These are phyloP conservation scores for Haematococcus sp. DNA, from an alignment of 139 green algal species.

Conservation along the genomic window DNA sequence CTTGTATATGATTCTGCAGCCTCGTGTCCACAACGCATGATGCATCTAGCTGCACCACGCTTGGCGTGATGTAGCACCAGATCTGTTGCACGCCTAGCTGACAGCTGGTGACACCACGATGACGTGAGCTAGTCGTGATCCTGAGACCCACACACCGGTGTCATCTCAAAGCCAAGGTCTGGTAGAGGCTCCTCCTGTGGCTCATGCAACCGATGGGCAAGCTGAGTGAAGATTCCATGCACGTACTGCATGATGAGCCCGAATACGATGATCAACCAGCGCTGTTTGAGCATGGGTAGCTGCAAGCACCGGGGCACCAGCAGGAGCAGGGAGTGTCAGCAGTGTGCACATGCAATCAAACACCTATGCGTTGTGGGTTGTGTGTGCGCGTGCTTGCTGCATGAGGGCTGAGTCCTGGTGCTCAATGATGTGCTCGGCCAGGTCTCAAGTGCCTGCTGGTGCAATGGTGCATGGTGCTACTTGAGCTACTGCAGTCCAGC, in stretches of 20 bases:
- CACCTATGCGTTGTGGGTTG: too few species aligned
- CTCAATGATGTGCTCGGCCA: too few species aligned
- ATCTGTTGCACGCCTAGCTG: background rate
- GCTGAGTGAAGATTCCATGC: slow-evolving; percentile 87
- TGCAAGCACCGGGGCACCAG: slow-evolving; percentile 27
- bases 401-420: too few species aligned
- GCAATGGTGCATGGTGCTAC: too few species aligned
- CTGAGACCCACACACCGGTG: slow-evolving; percentile 51
- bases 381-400: too few species aligned
- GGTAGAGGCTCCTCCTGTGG: slow-evolving; percentile 64
- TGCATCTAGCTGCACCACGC: too few species aligned
- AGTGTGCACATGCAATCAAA: background rate
- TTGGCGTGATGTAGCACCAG: too few species aligned
- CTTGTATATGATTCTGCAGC: background rate
- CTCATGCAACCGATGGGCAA: slow-evolving; percentile 77
- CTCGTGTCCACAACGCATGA: too few species aligned
- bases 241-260: slow-evolving; percentile 83
- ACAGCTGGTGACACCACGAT: background rate
- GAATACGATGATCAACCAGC: slow-evolving; percentile 75
- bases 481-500: too few species aligned
- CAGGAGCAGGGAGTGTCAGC: background rate
- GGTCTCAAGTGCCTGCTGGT: too few species aligned
- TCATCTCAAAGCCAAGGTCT: slow-evolving; percentile 73
- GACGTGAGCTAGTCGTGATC: background rate
- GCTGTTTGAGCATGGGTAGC: slow-evolving; percentile 69